phyloP scores from a whole-genome alignment of 495 filamentous ascomycete genomes.

The Extremus antarcticus region DNA sequence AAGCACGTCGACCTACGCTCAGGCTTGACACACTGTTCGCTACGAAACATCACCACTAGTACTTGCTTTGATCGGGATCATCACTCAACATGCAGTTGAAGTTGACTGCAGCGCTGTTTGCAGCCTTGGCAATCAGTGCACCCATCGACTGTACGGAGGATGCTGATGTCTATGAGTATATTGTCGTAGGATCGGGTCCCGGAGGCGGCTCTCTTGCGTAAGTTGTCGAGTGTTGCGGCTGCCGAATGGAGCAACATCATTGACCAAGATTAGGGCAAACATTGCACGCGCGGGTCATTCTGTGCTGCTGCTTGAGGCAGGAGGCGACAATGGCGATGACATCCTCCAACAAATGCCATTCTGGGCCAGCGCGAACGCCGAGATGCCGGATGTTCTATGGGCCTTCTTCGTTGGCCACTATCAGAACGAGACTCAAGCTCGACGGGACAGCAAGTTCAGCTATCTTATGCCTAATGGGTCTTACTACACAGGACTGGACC shows the following conservation, averaged over 20 bases:
- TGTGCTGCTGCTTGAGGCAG: constrained; percentile 53
- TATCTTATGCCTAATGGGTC: constrained; percentile 17
- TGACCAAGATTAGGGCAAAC: no score
- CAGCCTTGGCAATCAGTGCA: no score
- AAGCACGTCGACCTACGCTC: no score
- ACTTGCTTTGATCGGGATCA: no score
- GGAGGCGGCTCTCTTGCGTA: constrained; percentile 56
- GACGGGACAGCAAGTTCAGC: constrained; percentile 21
- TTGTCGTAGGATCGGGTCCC: constrained; percentile 55
- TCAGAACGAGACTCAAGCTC: constrained; percentile 22
- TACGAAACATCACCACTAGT: no score
- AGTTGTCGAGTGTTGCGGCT: no score
- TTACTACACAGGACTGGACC: no score
- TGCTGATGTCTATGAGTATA: constrained; percentile 45
- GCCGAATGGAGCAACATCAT: no score
- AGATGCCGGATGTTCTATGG: constrained; percentile 36
- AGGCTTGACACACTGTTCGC: no score
- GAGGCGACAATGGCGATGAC: constrained; percentile 43
- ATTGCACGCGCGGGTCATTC: constrained; percentile 50
- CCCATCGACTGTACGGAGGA: background rate
- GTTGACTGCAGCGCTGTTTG: no score
- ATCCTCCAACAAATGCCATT: background rate
- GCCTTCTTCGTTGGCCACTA: constrained; percentile 39
- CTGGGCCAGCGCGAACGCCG: constrained; percentile 24
- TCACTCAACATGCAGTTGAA: no score